A percentile compares a stretch with the other conserved stretches of the same genome.
These are phyloP conservation scores for Arthrobotrys entomopaga DNA, from an alignment of 2,329 filamentous ascomycete species.

Conservation along the genomic window DNA sequence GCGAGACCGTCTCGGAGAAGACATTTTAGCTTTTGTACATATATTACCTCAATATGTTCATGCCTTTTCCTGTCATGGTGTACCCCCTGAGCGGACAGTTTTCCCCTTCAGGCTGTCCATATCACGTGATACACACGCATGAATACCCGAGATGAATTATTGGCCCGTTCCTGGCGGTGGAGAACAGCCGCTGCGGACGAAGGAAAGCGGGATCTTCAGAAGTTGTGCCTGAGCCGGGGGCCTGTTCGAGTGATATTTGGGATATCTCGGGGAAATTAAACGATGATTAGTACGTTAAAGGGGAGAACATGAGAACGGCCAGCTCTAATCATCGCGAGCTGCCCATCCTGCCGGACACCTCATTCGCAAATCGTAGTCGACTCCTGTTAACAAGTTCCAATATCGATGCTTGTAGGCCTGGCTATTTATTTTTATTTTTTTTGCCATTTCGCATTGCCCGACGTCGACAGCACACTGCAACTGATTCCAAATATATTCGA, in stretches of 20 bases:
- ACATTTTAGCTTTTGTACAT: no score
- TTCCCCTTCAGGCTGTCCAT: no score
- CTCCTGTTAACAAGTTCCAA: neutral
- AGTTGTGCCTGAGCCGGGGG: constrained; percentile 29
- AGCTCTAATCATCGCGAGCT: constrained; percentile 20
- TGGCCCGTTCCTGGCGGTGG: constrained; percentile 2
- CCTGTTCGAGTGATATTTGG: constrained; percentile 1
- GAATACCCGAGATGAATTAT: no score
- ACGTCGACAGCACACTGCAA: neutral
- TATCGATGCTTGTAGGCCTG: neutral
- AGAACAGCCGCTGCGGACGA: constrained; percentile 14
- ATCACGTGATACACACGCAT: no score
- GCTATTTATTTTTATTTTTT: no score
- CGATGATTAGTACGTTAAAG: constrained; percentile 45
- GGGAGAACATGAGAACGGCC: constrained; percentile 27
- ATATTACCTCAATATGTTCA: no score
- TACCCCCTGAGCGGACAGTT: neutral
- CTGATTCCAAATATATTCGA: no score
- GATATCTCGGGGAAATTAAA: constrained; percentile 52
- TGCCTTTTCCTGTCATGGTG: no score
- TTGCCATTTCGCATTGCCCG: neutral
- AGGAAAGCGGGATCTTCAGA: constrained; percentile 40
- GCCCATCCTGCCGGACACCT: neutral
- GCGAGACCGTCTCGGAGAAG: no score
- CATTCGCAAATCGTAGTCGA: constrained; percentile 3